Conservation (phyloP, 1,284 basidiomycete species). For the Microbotryum lychnidis-dioicae region DNA sequence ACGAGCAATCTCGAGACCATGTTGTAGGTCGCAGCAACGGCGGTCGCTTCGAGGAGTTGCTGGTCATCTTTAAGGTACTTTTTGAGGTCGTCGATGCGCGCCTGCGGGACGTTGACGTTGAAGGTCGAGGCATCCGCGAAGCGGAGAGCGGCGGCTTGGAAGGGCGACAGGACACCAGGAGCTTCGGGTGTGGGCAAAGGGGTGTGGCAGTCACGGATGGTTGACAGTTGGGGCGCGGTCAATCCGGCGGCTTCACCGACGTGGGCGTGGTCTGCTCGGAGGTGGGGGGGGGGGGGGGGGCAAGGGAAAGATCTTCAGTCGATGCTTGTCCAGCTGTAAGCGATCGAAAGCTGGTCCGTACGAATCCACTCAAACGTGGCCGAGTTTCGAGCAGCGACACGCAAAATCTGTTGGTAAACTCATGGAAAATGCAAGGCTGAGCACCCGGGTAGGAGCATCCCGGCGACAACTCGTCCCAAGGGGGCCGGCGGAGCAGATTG, state of each 20-base stretch:
- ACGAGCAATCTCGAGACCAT: constrained; percentile 45
- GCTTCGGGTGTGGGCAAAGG: constrained; percentile 23
- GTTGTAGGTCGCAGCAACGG: constrained; percentile 43
- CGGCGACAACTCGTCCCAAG: background rate
- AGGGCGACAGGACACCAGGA: constrained; percentile 31
- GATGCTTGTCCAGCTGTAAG: background rate
- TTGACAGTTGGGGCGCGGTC: constrained; percentile 39
- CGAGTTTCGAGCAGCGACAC: constrained; percentile 43
- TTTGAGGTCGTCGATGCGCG: constrained; percentile 37
- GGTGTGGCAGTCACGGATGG: constrained; percentile 39
- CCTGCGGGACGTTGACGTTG: constrained; percentile 36
- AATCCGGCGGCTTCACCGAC: constrained; percentile 41
- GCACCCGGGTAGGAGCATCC: too few relatives aligned
- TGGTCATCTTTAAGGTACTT: constrained; percentile 36
- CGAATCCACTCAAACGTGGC: constrained; percentile 45
- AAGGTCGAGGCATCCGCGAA: constrained; percentile 43
- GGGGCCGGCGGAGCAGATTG: background rate
- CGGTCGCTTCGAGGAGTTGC: constrained; percentile 42
- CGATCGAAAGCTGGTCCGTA: background rate
- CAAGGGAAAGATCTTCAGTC: background rate
- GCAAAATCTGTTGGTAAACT: constrained; percentile 38
- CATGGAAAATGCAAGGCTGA: background rate
- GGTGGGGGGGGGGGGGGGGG: too few relatives aligned
- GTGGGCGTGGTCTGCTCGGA: constrained; percentile 31
- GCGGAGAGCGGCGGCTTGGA: constrained; percentile 39